Conservation (phyloP, 1,284 basidiomycete genomes). For the Melampsora americana region DNA sequence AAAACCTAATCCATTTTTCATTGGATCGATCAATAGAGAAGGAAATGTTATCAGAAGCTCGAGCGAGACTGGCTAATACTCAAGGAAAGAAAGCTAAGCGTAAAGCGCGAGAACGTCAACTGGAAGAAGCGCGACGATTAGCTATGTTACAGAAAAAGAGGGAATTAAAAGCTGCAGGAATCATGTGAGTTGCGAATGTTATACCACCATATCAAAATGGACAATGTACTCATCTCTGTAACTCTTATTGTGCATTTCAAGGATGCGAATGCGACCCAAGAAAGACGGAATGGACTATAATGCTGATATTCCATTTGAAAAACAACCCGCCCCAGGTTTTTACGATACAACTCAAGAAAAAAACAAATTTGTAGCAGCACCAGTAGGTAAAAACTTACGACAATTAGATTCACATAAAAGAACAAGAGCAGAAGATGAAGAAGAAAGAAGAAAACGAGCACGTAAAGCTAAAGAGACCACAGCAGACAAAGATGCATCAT, state of each 20-base stretch:
- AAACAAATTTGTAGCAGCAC: slow-evolving; percentile 78
- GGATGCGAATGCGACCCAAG: slow-evolving; percentile 73
- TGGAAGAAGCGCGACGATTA: slow-evolving; percentile 90
- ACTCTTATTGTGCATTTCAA: slow-evolving; percentile 45
- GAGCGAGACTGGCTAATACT: slow-evolving; percentile 95
- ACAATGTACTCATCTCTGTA: slow-evolving; percentile 3
- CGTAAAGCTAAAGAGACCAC: slow-evolving; percentile 65
- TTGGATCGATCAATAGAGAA: slow-evolving; percentile 65
- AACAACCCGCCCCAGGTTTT: slow-evolving; percentile 89
- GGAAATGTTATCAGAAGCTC: slow-evolving; percentile 98
- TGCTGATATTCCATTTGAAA: slow-evolving; percentile 97
- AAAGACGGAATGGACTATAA: slow-evolving; percentile 99
- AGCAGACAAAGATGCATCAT: slow-evolving; percentile 58
- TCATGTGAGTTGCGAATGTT: slow-evolving; percentile 65
- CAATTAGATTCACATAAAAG: slow-evolving; percentile 80
- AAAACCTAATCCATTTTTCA: not conserved
- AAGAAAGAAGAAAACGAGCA: slow-evolving; percentile 78
- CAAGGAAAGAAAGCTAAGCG: slow-evolving; percentile 99
- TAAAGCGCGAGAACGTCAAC: slow-evolving; percentile 90
- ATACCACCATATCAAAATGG: not conserved
- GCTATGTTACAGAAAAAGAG: slow-evolving; percentile 97
- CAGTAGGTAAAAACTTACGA: slow-evolving; percentile 84
- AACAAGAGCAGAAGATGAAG: slow-evolving; percentile 82
- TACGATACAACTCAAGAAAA: slow-evolving; percentile 96
- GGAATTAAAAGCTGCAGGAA: slow-evolving; percentile 94